Base-by-base conservation (phyloP, 2,329 filamentous ascomycete species). In the Ophiostoma australiae region DNA sequence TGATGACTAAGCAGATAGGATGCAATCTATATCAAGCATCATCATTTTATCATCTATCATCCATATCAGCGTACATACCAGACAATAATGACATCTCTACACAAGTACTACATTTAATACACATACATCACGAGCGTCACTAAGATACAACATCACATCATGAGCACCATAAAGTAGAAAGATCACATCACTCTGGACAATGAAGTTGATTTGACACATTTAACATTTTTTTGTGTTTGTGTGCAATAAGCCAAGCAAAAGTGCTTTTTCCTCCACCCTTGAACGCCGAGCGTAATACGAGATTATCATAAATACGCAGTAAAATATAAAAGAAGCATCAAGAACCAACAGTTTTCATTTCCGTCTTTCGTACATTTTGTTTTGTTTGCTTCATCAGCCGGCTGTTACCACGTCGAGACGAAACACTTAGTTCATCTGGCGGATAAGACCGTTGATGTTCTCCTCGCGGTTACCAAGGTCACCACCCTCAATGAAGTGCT, bases 381-480 rank as follows among this genome's bases (percentile, higher is more conserved):
- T 75, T 61, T 52, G 15, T n/a, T n/a, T 52, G 15, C 15, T n/a
- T 31, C 27, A 65, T 48, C 23, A 70, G 10, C 4, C 13, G 44
- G 17, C 44, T 6, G 5, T n/a, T n/a, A 31, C 27, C 27, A 13
- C 23, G 13, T 23, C 52, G 7, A 31, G 75, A 76, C 39, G 13
- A 41, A 13, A 41, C 39, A 72, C 76, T 81, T 96, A 99, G 89
- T 98, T 98, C 95, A 98, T 98, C 87, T 97, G 93, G 84, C 92
- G 90, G 86, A 99, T 91, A 81, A 98, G 89, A 79, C 84, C 87
- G 85, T 98, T 98, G 89, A 98, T 97, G 86, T 94, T 90, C 80
- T 98, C 94, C 88, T 99, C 95, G 77, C 95, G 91, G 90, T 99
- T 98, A 82, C 95, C 95, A 78, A 96, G 86, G 84, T 99, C 95